A percentile compares a stretch with the other conserved stretches of the same genome.
phyloP scores from a whole-genome alignment of 805 yeast genomes.

The Ogataea dorogensis region DNA sequence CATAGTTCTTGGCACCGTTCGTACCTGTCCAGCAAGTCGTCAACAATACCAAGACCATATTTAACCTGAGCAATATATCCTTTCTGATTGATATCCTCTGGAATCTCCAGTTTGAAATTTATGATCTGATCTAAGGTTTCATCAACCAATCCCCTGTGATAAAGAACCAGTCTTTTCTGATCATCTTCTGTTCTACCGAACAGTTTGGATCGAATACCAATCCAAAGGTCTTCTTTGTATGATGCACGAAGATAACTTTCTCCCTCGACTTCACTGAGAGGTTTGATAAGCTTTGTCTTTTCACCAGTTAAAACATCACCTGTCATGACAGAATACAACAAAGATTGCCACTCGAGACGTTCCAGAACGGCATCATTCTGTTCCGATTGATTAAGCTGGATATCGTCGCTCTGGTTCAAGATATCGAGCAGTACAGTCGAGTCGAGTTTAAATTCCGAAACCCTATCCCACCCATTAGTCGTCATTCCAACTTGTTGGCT shows the following conservation, averaged over 20 bases:
- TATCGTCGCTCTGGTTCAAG: conserved; percentile 37
- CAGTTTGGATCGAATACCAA: conserved; percentile 79
- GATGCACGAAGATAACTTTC: conserved; percentile 53
- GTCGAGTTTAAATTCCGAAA: conserved; percentile 36
- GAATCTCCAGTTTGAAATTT: conserved; percentile 56
- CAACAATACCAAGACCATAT: conserved; percentile 50
- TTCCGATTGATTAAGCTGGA: conserved; percentile 29
- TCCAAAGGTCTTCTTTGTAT: conserved; percentile 77
- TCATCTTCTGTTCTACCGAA: conserved; percentile 79
- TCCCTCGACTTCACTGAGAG: conserved; percentile 37
- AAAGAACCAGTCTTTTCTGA: conserved; percentile 66
- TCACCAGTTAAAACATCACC: conserved; percentile 95
- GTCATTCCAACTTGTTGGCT: conserved; percentile 35
- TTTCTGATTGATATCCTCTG: conserved; percentile 24
- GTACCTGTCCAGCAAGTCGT: conserved; percentile 54
- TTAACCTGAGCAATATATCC: conserved; percentile 27
- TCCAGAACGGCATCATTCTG: conserved; percentile 50
- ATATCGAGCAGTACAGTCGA: conserved; percentile 34
- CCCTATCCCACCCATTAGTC: conserved; percentile 32
- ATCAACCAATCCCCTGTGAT: conserved; percentile 70
- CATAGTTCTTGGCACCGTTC: conserved; percentile 73
- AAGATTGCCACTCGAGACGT: conserved; percentile 92
- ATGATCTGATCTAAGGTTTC: conserved; percentile 66
- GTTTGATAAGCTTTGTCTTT: conserved; percentile 69
- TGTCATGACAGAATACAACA: conserved; percentile 84